Evolutionary conservation across 1,284 basidiomycete species (phyloP), one percentile per base, ranked within the genome.

Genomic region (Sphagnurus paluster): DNA sequence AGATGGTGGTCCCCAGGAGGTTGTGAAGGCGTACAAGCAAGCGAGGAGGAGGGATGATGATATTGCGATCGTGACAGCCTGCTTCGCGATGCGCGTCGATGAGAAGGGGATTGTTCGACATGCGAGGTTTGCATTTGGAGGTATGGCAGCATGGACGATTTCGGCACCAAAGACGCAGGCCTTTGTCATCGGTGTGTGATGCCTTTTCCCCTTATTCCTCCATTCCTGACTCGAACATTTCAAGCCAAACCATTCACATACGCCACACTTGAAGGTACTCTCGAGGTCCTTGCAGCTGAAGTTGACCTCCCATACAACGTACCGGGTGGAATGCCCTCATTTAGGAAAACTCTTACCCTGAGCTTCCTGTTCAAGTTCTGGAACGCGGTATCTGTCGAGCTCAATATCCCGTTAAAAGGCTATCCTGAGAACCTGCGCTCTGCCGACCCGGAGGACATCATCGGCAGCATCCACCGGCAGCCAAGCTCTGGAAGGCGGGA

Each of bases 331-430:
- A 52, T 52, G 47, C 47, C 50, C n/a, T 49, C 50, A 10, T 52
- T 43, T 24, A 42, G 50, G 19, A 52, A 52, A 32, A 52, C 50
- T 13, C 44, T 52, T 14, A 48, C 50, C 33, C 47, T 52, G 7
- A 52, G 50, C 20, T 52, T 49, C 42, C 24, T 52, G 19, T 52
- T 52, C 34, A 52, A 52, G 20, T 52, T 52, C 35, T 52, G 50
- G 50, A 49, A 49, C 11, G 50, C 47, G 5, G 50, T 49, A n/a
- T 49, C 50, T 13, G 34, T 41, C 5, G 39, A 52, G 11, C 44
- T 52, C 13, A 17, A 32, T 13, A 52, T 52, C 7, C 37, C 50
- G 6, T 44, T 52, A 0, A 29, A 49, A 11, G 44, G 28, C 5
- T 28, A 3, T 11, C n/a, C n/a, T n/a, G 33, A 36, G 21, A 24